Evolutionary conservation across 1,139 yeast species (phyloP), one percentile per base, ranked within the genome.

Genomic region (Keqinozyma sinolaborantium): DNA sequence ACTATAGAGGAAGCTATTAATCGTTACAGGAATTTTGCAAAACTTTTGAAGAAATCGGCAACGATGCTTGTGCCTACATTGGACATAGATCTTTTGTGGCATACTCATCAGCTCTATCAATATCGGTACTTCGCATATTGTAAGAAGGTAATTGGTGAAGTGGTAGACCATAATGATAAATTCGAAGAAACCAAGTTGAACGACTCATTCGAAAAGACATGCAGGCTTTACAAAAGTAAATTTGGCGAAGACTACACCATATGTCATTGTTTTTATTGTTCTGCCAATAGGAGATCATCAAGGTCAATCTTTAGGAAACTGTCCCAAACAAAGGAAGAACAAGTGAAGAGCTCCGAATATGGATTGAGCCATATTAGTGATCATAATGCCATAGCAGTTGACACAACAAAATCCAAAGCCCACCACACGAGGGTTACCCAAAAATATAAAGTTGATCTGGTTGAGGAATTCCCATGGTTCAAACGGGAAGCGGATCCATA

Each of bases 71-170:
- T 66, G 1, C 72, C 72, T 0, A 62, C 71, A 0, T 42, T 65
- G 29, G 71, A 65, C 35, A 56, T 65, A 16, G 71, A 65, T 36
- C 45, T 65, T 26, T 48, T 58, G 2, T 65, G 72, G 71, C 70
- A 62, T 35, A 63, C 70, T 4, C 71, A 64, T 35, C 68, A 59
- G 35, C 41, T 65, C 14, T 39, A 50, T 4, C 49, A 54, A 26
- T 31, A 30, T 12, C 39, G 40, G 19, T 64, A 64, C 39, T 47
- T 48, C 32, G 30, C 40, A 2, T 51, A 48, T 31, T 53, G 58
- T 10, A 7, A 18, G 21, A 7, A 10, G 9, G 21, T 18, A 7
- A 10, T 18, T 18, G 21, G 21, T 4, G 31, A 28, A 4, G 23
- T 45, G 2, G 35, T 51, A 19, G 50, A 47, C 32, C 53, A 50